Evolutionary conservation across 768 basidiomycete species (phyloP), one percentile per base, ranked within the genome.

Genomic region (Kwoniella shandongensis): DNA sequence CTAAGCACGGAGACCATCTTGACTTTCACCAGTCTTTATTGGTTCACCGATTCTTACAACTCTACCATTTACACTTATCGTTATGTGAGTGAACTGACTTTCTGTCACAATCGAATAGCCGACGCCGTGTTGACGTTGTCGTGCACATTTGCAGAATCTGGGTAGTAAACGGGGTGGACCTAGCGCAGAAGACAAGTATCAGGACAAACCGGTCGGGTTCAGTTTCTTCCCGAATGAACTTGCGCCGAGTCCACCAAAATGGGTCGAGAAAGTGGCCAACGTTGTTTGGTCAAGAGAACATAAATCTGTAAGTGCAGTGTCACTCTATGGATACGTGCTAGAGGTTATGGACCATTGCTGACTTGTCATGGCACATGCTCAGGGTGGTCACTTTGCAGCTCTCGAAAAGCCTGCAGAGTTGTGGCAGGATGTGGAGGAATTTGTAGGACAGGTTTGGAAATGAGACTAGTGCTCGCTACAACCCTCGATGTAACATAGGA

Each of bases 341-440:
- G 15, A 18, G 4, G 3, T 48, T 35, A 15, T 26, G 17, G 26
- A 26, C 30, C 22, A 25, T 36, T 8, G 18, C 18, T 30, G 26
- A 41, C 26, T 30, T 1, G 36, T 29, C 26, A n/a, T n/a, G 11
- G 32, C 18, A 20, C 17, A 8, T 18, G 17, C 30, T 20, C 51
- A 65, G 65, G 72, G 72, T 4, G 74, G 77, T 3, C 77, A 78
- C 49, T 77, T 78, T 62, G 76, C 77, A 10, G 75, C 75, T 1
- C 42, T 75, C 1, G 76, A 78, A 51, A 25, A 54, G 18, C 76
- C 77, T 3, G 72, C 65, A 13, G 55, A 51, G 42, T 53, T 77
- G 1, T 68, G 58, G 51, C 44, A 61, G 32, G 76, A 77, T 54
- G 52, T 77, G 1, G 65, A 70, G 51, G 76, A 73, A 17, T 77